phyloP scores from a whole-genome alignment of 768 basidiomycete species.

The Tremella mesenterica region DNA sequence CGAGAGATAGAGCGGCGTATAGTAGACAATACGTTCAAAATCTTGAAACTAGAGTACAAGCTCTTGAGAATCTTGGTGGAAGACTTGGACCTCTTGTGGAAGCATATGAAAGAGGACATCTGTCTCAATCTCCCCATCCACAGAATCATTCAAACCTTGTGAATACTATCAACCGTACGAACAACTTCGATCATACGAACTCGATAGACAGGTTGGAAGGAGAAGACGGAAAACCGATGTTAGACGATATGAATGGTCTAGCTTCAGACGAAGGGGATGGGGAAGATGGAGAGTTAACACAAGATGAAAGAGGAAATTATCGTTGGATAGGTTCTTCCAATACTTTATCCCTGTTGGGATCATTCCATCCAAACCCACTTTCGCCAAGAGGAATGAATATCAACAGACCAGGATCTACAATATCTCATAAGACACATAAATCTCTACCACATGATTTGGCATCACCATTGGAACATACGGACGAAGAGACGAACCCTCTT shows the following conservation, averaged over 20 bases:
- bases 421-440: slow-evolving; percentile 15
- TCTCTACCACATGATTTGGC: slow-evolving; percentile 14
- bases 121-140: no score
- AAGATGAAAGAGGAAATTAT: slow-evolving; percentile 36
- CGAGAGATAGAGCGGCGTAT: slow-evolving; percentile 37
- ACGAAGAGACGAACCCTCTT: slow-evolving; percentile 19
- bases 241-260: not conserved
- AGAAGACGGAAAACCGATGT: not conserved
- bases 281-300: slow-evolving; percentile 27
- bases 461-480: slow-evolving; percentile 44
- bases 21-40: slow-evolving; percentile 37
- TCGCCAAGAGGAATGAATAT: slow-evolving; percentile 4
- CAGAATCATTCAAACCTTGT: no score
- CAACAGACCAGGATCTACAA: not conserved
- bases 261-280: not conserved
- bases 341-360: slow-evolving; percentile 33
- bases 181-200: not conserved
- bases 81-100: slow-evolving; percentile 30
- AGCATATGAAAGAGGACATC: slow-evolving; percentile 15
- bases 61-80: slow-evolving; percentile 24
- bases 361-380: slow-evolving; percentile 10
- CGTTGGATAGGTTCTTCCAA: slow-evolving; percentile 39
- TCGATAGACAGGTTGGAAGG: not conserved
- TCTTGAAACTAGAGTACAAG: slow-evolving; percentile 35
- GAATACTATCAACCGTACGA: not conserved